Conservation (phyloP, 495 filamentous ascomycete species). For the Neurospora sp. region DNA sequence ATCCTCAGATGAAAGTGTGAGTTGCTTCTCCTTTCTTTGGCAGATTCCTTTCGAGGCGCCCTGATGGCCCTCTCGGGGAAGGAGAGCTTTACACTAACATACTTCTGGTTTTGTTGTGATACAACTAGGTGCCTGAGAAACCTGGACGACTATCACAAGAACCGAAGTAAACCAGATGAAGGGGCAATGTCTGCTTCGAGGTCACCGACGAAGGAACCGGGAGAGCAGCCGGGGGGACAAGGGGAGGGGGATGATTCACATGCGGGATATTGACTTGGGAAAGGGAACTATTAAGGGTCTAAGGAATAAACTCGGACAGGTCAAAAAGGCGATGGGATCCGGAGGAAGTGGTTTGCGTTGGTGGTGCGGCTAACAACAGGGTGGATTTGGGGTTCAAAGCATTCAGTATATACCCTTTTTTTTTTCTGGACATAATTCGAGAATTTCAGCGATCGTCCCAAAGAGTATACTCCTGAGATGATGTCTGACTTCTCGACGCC, state of each 20-base stretch:
- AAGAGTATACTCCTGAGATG: not conserved
- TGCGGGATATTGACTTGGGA: not conserved
- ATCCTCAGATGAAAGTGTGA: constrained; percentile 11
- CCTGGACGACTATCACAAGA: not conserved
- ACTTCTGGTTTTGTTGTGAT: not conserved
- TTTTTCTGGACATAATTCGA: not conserved
- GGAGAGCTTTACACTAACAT: not conserved
- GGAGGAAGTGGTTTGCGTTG: not conserved
- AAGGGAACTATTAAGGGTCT: not conserved
- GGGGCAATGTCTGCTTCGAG: not conserved
- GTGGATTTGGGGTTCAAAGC: not conserved
- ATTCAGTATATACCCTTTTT: not conserved
- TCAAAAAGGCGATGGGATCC: not conserved
- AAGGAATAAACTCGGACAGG: not conserved
- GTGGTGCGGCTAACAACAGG: not conserved
- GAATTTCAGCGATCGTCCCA: not conserved
- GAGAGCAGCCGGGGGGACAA: not conserved
- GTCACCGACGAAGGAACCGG: not conserved
- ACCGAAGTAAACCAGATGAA: not conserved
- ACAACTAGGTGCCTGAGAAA: not conserved
- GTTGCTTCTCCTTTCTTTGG: not conserved
- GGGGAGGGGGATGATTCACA: not conserved
- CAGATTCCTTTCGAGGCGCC: not conserved
- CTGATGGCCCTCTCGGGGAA: not conserved
- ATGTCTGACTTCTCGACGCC: not conserved